Evolutionary conservation across 192 early-diverging fungal genomes (phyloP), one percentile per base, ranked within the genome.

Genomic region (Mortierella claussenii): DNA sequence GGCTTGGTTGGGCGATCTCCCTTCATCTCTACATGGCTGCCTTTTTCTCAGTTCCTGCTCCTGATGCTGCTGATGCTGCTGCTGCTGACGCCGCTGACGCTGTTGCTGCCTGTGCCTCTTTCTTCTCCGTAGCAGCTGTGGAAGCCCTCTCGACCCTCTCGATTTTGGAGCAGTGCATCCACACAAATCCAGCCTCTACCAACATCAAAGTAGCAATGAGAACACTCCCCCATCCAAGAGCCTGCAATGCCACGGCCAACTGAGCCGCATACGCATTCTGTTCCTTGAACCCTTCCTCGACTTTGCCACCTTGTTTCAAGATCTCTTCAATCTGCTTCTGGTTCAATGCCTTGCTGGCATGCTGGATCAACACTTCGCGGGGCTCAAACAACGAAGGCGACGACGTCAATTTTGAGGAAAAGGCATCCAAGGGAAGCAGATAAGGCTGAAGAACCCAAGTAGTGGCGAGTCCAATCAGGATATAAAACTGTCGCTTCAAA

Each of bases 331-430:
- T 30, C 37, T 57, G 55, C 24, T 28, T 52, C 23, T 54, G 37
- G 28, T 60, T 59, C 49, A 69, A 40, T 17, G 57, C 44, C 67
- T 69, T 59, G 32, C 33, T 15, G 40, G 54, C 57, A 0, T 60
- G 21, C 8, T 8, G 23, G 1, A 40, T 32, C 7, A 69, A 18
- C 15, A 32, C 11, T 8, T 68, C 56, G n/a, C 36, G 50, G 31
- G 15, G 31, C 15, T 51, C 27, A 2, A 23, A 40, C 18, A 68
- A 27, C 13, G 37, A 51, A 7, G 24, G 24, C 27, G 24, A 51
- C 6, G 27, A 26, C 2, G 37, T 36, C 8, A 7, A 17, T n/a
- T 5, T 43, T 6, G 23, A 6, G 8, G 36, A 10, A 9, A 24
- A 4, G 28, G 34, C 44, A 34, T 23, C 10, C 20, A 40, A 2